phyloP scores from a whole-genome alignment of 2,329 filamentous ascomycete species.

The Exophiala aquamarina region DNA sequence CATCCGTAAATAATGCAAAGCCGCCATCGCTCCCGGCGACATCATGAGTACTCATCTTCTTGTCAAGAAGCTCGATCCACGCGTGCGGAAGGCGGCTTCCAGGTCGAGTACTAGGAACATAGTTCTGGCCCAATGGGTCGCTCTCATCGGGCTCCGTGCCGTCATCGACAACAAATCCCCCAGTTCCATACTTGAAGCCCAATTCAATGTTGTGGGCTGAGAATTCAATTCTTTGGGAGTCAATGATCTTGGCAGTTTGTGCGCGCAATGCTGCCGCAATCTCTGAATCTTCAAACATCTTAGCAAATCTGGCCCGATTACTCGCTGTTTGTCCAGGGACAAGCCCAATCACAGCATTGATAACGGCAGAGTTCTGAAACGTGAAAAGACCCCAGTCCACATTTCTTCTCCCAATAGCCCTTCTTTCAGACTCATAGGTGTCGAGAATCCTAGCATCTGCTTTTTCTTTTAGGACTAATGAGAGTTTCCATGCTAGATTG shows the following conservation, averaged over 20 bases:
- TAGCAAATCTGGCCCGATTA: not conserved
- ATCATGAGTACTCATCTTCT: not conserved
- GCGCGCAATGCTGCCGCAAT: not conserved
- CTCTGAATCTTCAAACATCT: conserved; percentile 1
- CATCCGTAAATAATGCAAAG: not conserved
- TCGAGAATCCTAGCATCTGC: conserved; percentile 22
- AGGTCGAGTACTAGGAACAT: not conserved
- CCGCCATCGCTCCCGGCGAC: not conserved
- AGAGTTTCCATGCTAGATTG: conserved; percentile 36
- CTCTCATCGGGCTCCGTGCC: not conserved
- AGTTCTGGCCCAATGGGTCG: not conserved
- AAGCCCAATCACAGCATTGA: conserved; percentile 1
- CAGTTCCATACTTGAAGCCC: not conserved
- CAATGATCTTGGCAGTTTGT: not conserved
- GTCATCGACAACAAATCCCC: not conserved
- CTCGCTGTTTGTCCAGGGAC: not conserved
- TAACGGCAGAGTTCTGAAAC: not conserved
- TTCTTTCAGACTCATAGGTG: conserved; percentile 36
- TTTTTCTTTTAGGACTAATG: conserved; percentile 16
- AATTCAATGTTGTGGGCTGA: not conserved
- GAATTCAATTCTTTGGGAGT: not conserved
- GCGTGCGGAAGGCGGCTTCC: conserved; percentile 1
- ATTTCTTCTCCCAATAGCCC: conserved; percentile 30
- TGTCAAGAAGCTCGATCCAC: not conserved
- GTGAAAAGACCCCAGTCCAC: conserved; percentile 6